phyloP scores from a whole-genome alignment of 2,329 filamentous ascomycete genomes.

The Claviceps cyperi region DNA sequence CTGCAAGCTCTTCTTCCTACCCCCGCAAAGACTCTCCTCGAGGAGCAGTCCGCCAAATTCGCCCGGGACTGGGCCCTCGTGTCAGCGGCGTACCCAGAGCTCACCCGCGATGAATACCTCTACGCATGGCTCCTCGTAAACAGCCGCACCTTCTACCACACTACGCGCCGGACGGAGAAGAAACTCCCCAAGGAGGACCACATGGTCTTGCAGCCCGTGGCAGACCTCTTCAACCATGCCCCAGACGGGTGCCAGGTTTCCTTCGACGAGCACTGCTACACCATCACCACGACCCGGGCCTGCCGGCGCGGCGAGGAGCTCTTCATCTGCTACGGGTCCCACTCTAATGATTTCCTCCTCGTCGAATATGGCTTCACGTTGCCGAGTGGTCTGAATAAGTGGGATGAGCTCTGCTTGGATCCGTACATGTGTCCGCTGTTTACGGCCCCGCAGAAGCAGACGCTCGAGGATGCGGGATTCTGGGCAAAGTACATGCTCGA shows the following conservation, averaged over 20 bases:
- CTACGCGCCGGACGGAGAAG: conserved; percentile 29
- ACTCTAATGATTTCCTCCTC: conserved; percentile 56
- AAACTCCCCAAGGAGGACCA: conserved; percentile 36
- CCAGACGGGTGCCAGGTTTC: conserved; percentile 35
- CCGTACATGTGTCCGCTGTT: conserved; percentile 29
- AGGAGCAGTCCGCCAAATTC: conserved; percentile 35
- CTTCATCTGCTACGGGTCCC: conserved; percentile 52
- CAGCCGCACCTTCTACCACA: conserved; percentile 48
- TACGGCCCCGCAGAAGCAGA: conserved; percentile 17
- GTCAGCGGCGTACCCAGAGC: conserved; percentile 12
- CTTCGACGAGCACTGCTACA: conserved; percentile 38
- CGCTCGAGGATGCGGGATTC: conserved; percentile 32
- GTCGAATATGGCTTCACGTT: conserved; percentile 48
- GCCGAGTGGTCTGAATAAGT: conserved; percentile 27
- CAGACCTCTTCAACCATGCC: conserved; percentile 55
- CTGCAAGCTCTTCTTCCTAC: conserved; percentile 31
- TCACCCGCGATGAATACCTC: conserved; percentile 27
- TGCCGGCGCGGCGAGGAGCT: conserved; percentile 49
- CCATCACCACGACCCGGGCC: conserved; percentile 33
- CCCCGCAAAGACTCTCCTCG: conserved; percentile 28
- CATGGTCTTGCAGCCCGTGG: conserved; percentile 56
- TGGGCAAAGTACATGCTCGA: conserved; percentile 38
- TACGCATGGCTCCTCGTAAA: conserved; percentile 47
- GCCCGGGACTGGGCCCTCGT: conserved; percentile 25
- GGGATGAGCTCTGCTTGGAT: conserved; percentile 36